These are phyloP conservation scores for Leccinum insolens DNA, from an alignment of 1,284 basidiomycete species.

Conservation along the genomic window DNA sequence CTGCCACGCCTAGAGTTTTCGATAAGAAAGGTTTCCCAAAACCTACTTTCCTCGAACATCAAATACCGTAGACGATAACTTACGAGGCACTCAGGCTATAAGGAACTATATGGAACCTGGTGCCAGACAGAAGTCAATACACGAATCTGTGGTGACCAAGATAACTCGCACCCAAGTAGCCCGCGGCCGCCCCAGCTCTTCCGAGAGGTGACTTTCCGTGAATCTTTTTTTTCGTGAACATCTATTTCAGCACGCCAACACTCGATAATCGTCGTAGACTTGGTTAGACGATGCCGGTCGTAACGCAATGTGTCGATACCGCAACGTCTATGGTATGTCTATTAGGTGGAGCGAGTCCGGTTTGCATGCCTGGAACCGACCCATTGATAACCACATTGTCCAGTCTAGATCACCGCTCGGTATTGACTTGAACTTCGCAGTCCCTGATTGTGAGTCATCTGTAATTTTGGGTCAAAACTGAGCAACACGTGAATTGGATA, in stretches of 20 bases:
- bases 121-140: constrained; percentile 8
- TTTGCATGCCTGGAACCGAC: constrained; percentile 7
- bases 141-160: neutral
- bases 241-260: neutral
- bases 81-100: constrained; percentile 28
- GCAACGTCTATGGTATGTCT: neutral
- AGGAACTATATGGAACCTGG: constrained; percentile 78
- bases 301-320: neutral
- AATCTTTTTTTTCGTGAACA: neutral
- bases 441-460: neutral
- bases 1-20: neutral
- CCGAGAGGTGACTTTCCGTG: neutral
- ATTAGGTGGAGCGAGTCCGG: constrained; percentile 6
- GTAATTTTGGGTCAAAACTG: neutral
- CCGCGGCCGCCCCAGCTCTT: constrained; percentile 75
- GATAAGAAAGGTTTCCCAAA: constrained; percentile 6
- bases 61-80: neutral
- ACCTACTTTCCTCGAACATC: neutral
- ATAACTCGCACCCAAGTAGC: constrained; percentile 69
- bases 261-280: neutral
- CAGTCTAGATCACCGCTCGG: neutral
- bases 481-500: neutral
- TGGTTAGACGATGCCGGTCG: neutral
- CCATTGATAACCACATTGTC: neutral
- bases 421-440: neutral